These are phyloP conservation scores for Cafeteria roenbergensis DNA, from an alignment of 108 stramenopile species.

Conservation along the genomic window DNA sequence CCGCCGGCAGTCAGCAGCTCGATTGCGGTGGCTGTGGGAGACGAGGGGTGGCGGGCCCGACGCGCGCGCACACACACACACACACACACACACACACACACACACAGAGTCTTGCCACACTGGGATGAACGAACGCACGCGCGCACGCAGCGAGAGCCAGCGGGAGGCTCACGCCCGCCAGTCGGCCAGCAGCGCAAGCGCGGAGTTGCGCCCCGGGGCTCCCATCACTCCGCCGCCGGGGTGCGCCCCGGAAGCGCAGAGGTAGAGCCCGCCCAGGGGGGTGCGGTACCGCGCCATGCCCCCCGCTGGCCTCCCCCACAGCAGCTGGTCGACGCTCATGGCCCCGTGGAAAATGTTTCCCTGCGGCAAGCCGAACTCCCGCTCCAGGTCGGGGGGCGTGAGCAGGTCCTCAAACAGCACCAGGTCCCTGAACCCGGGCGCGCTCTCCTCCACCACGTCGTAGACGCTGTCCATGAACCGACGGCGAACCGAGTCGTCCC, in stretches of 20 bases:
- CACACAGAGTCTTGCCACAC: too few species aligned
- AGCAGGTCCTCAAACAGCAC: slow-evolving; percentile 19
- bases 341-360: slow-evolving; percentile 29
- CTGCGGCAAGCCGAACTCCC: slow-evolving; percentile 20
- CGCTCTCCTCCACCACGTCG: slow-evolving; percentile 16
- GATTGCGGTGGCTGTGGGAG: too few species aligned
- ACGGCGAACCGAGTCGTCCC: slow-evolving; percentile 15
- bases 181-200: slow-evolving; percentile 5
- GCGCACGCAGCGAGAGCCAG: too few species aligned
- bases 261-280: slow-evolving; percentile 19
- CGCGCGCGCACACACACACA: too few species aligned
- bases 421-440: slow-evolving; percentile 15
- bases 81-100: too few species aligned
- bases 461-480: slow-evolving; percentile 14
- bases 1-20: too few species aligned
- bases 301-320: slow-evolving; percentile 14
- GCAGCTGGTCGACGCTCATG: slow-evolving; percentile 22
- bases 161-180: too few species aligned
- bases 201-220: slow-evolving; percentile 28
- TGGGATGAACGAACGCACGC: too few species aligned
- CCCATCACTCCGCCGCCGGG: slow-evolving; percentile 41
- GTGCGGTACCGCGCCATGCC: slow-evolving; percentile 14
- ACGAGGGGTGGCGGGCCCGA: too few species aligned
- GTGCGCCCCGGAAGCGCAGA: slow-evolving; percentile 29
- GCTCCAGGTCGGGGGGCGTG: slow-evolving; percentile 28